Evolutionary conservation across 768 basidiomycete genomes (phyloP).

Genomic region (Amylocystis lapponica): DNA sequence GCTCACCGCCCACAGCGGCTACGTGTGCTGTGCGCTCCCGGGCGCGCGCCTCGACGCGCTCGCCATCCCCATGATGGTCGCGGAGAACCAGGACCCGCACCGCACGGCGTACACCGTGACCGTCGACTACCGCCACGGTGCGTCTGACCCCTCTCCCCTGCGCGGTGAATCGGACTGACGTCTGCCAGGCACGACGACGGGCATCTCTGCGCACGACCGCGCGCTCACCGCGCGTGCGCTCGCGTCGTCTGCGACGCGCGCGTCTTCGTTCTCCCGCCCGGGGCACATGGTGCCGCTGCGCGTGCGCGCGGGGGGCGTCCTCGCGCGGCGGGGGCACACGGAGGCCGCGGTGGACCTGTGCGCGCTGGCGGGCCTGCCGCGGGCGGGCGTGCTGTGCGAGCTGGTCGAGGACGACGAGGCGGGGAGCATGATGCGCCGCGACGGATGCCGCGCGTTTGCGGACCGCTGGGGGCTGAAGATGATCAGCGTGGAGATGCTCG

Average conservation of each 20-base stretch:
- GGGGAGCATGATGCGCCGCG: constrained; percentile 91
- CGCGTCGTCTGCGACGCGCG: constrained; percentile 47
- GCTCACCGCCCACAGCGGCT: constrained; percentile 56
- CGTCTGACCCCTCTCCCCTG: constrained; percentile 10
- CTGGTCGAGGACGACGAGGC: constrained; percentile 86
- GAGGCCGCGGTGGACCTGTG: constrained; percentile 90
- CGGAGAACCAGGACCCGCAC: constrained; percentile 82
- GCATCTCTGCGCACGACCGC: constrained; percentile 95
- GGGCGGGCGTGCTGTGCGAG: constrained; percentile 87
- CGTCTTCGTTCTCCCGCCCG: constrained; percentile 82
- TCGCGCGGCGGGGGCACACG: constrained; percentile 89
- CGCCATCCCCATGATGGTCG: constrained; percentile 91
- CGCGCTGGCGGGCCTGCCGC: constrained; percentile 56
- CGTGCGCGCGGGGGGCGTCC: constrained; percentile 78
- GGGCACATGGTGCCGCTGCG: constrained; percentile 95
- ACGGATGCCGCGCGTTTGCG: constrained; percentile 90
- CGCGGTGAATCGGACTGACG: background rate
- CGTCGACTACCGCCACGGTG: constrained; percentile 88
- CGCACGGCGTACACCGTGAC: constrained; percentile 95
- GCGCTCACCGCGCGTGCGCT: constrained; percentile 82
- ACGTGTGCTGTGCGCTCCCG: constrained; percentile 86
- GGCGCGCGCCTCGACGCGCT: constrained; percentile 69
- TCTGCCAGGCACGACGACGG: constrained; percentile 77
- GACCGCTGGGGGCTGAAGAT: constrained; percentile 86
- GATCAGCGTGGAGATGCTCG: constrained; percentile 89